Percentiles rank a stretch among this genome's conserved stretches.
These are phyloP conservation scores for Anthostomella pinea DNA, from an alignment of 2,329 filamentous ascomycete genomes.

Conservation along the genomic window DNA sequence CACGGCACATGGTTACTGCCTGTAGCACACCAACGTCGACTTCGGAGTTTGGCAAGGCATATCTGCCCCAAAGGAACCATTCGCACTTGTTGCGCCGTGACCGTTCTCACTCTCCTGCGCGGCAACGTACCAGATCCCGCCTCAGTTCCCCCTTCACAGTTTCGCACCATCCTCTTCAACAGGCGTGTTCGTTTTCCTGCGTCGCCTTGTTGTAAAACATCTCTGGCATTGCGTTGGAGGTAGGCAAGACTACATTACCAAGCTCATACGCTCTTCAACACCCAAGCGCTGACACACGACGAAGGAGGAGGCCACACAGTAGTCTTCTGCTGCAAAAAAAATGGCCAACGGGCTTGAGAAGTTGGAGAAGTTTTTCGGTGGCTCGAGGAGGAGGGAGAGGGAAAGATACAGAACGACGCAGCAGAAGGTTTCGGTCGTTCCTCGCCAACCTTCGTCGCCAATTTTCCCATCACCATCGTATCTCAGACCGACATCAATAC, in stretches of 20 bases:
- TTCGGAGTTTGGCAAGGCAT: constrained; percentile 9
- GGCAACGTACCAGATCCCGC: no score
- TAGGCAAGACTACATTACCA: no score
- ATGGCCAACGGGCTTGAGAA: constrained; percentile 49
- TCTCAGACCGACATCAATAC: constrained; percentile 51
- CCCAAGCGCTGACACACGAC: constrained; percentile 5
- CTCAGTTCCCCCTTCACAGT: no score
- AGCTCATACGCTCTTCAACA: no score
- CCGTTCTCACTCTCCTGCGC: no score
- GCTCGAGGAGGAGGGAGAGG: constrained; percentile 38
- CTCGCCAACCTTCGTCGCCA: constrained; percentile 14
- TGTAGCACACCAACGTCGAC: constrained; percentile 16
- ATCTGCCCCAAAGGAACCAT: constrained; percentile 4
- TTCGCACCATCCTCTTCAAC: no score
- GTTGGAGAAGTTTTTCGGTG: constrained; percentile 50
- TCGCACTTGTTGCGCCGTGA: no score
- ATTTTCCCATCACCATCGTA: constrained; percentile 39
- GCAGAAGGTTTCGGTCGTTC: constrained; percentile 13
- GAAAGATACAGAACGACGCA: constrained; percentile 23
- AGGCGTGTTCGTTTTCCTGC: no score
- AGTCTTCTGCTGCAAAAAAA: constrained; percentile 12
- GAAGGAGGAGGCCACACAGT: background rate
- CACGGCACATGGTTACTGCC: constrained; percentile 15
- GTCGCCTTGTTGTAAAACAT: no score
- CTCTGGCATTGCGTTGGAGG: no score